Evolutionary conservation across 192 early-diverging fungal species (phyloP), one percentile per base, ranked within the genome.

Genomic region (Chytriomyces hyalinus): DNA sequence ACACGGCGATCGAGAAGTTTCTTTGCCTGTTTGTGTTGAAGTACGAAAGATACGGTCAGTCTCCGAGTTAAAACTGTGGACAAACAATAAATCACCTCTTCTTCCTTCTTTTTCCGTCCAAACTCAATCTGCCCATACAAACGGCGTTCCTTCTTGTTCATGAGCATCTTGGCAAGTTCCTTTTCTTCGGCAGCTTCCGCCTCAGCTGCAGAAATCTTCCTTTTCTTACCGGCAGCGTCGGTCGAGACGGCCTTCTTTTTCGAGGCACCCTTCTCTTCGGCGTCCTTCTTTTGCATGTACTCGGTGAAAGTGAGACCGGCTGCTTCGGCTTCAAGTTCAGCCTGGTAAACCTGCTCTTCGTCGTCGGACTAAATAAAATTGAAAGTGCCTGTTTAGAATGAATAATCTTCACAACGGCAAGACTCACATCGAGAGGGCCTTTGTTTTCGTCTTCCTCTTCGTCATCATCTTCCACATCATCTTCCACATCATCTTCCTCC

Each of bases 121-220:
- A 89, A 90, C 76, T 94, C 85, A 75, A 96, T 94, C 84, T 92
- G 90, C 71, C 83, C 83, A 79, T 94, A 94, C 63, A 96, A 79
- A 69, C 90, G 92, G 78, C 87, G 87, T 70, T 96, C 91, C 80
- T 90, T 93, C 84, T 92, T 93, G 47, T 84, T 87, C 94, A 96
- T 96, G 93, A 96, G 93, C 68, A 93, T 92, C 78, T 87, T 93
- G 60, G 89, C 87, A 79, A 96, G 78, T 78, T 93, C 93, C 78
- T 83, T 80, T 50, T 74, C 64, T 83, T 96, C 93, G 26, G 78
- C 85, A 68, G 73, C 80, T 81, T 94, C 90, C 20, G 76, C 80
- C 66, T 90, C 89, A 13, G 63, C 80, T 22, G 86, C 80, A 46
- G 85, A 81, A 82, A 90, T 88, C 87, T 92, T 92, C 49, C 78